Percentiles rank a stretch among this genome's conserved stretches.
These are phyloP conservation scores for Rhododendron williamsianum DNA, from an alignment of 148 eudicot genomes.

Conservation along the genomic window DNA sequence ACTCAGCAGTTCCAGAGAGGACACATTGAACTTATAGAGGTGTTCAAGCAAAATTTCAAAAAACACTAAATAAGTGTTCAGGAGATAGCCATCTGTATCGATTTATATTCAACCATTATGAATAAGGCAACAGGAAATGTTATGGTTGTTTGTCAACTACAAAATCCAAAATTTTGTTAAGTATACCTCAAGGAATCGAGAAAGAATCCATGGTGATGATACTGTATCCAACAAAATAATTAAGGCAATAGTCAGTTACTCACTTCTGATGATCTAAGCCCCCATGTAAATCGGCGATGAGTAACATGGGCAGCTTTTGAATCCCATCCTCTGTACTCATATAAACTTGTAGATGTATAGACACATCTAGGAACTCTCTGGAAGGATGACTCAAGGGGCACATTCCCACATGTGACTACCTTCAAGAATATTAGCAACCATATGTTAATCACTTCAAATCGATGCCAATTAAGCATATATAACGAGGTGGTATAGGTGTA, in stretches of 20 bases:
- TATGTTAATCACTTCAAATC: background rate
- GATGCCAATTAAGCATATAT: background rate
- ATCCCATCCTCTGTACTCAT: conserved; percentile 84
- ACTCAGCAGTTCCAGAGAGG: background rate
- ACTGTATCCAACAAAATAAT: background rate
- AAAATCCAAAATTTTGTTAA: background rate
- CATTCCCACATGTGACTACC: conserved; percentile 98
- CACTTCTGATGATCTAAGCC: conserved; percentile 78
- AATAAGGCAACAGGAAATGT: background rate
- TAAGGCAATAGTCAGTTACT: conserved; percentile 14
- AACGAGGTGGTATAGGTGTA: background rate
- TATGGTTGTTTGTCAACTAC: background rate
- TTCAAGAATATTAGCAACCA: conserved; percentile 16
- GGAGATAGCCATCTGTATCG: background rate
- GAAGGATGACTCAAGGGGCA: conserved; percentile 86
- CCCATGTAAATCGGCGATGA: conserved; percentile 92
- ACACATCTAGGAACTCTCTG: conserved; percentile 85
- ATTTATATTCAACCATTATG: background rate
- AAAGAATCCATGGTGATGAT: background rate
- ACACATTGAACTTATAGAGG: background rate
- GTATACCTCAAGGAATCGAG: background rate
- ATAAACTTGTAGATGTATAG: conserved; percentile 77
- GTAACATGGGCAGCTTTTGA: conserved; percentile 78
- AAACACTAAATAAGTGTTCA: background rate
- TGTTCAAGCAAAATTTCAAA: background rate